Evolutionary conservation across 768 basidiomycete genomes (phyloP), one percentile per base, ranked within the genome.

Genomic region (Kwoniella heveanensis): DNA sequence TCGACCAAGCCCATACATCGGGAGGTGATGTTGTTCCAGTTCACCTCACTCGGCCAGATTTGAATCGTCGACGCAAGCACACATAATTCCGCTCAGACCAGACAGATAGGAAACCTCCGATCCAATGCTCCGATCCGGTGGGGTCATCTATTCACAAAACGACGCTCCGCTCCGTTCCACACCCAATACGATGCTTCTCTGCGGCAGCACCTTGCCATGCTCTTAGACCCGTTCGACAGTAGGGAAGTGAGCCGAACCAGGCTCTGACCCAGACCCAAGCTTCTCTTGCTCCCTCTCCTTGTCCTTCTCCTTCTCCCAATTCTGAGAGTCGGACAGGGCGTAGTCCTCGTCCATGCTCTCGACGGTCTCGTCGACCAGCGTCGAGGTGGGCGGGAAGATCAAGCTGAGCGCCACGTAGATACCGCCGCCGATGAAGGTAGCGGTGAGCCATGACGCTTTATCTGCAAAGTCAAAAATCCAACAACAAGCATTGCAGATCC

Each of bases 321-420:
- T 53, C 17, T 64, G 47, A 6, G 55, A n/a, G 51, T 57, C 62
- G 27, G 39, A 29, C 13, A 64, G 29, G 4, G 54, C 55, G 50
- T 48, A 48, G 30, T 67, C 66, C 22, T 68, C 67, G 30, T 68
- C 67, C 21, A 68, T 29, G 6, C 53, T 52, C 50, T 68, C 67
- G n/a, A 80, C 66, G 0, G 79, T 70, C 8, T 61, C 67, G n/a
- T 73, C 68, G 15, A 83, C 48, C 66, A 79, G 72, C 19, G 82
- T 81, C 66, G 81, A 81, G 32, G 70, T 66, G 15, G 83, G 82
- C 1, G 83, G 83, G 71, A 80, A 83, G 39, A 81, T 53, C n/a
- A 62, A 63, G 19, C 82, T 83, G 12, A 81, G 69, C n/a, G 70
- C 29, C 29, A 76, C 73, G 72, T 81, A 83, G 39, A 81, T 67